Conservation (phyloP, 192 early-diverging fungal genomes). For the Spinellus fusiger region DNA sequence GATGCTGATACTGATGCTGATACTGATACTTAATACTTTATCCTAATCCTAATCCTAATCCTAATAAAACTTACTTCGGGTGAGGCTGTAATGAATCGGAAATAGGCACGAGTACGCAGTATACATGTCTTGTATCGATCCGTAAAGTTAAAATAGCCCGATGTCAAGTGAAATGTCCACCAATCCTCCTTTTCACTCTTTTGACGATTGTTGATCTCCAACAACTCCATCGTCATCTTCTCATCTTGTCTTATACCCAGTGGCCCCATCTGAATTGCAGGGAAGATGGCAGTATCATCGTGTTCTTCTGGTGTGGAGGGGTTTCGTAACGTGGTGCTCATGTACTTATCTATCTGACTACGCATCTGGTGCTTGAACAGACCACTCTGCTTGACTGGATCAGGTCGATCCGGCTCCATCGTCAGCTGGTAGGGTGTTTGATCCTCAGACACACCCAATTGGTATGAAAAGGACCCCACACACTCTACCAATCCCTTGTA, state of each 20-base stretch:
- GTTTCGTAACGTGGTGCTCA: conserved; percentile 25
- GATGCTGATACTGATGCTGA: too few species aligned
- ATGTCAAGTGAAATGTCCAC: conserved; percentile 68
- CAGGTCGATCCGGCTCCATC: conserved; percentile 28
- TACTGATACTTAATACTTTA: too few species aligned
- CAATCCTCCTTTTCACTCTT: conserved; percentile 15
- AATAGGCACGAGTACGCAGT: conserved; percentile 49
- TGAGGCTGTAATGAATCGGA: conserved; percentile 75
- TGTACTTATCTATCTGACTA: conserved; percentile 42
- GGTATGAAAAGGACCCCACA: conserved; percentile 62
- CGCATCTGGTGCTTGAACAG: conserved; percentile 51
- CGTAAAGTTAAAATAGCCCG: conserved; percentile 94
- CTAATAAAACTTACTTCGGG: conserved; percentile 57
- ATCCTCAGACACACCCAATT: conserved; percentile 2
- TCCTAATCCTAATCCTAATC: not conserved
- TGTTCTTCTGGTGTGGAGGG: conserved; percentile 8
- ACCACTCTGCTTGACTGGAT: conserved; percentile 53
- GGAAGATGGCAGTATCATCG: conserved; percentile 66
- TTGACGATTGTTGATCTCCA: conserved; percentile 45
- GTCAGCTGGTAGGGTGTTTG: not conserved
- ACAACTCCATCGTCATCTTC: conserved; percentile 49
- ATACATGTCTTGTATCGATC: conserved; percentile 57
- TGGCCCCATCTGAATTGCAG: conserved; percentile 84
- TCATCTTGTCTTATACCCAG: conserved; percentile 80
- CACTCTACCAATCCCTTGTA: conserved; percentile 61